A percentile compares a stretch with the other conserved stretches of the same genome.
phyloP scores from a whole-genome alignment of 306 rosid species.

The Prunus dulcis region DNA sequence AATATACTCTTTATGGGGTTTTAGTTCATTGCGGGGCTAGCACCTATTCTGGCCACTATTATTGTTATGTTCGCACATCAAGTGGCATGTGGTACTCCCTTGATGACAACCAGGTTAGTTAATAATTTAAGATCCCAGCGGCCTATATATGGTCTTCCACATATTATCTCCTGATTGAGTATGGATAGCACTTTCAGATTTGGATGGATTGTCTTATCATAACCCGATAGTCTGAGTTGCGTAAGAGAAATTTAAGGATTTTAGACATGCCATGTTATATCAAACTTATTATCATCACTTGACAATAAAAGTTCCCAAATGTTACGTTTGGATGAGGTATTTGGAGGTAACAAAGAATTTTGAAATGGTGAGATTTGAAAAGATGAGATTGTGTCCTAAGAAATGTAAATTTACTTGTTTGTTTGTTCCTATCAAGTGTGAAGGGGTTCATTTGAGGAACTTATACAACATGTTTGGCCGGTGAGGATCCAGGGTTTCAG shows the following conservation, averaged over 20 bases:
- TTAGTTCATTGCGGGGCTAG: constrained; percentile 82
- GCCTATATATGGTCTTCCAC: background rate
- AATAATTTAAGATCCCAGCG: background rate
- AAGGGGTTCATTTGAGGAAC: background rate
- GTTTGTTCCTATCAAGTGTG: background rate
- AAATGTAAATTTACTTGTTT: background rate
- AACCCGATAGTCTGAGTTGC: background rate
- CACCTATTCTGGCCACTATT: constrained; percentile 92
- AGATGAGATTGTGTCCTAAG: background rate
- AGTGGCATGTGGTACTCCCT: constrained; percentile 89
- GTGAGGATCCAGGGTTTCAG: background rate
- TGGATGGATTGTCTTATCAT: background rate
- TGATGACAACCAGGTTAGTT: constrained; percentile 78
- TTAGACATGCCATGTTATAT: background rate
- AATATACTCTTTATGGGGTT: constrained; percentile 94
- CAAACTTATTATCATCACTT: background rate
- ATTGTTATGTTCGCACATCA: constrained; percentile 91
- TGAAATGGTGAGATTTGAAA: background rate
- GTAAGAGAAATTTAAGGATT: background rate
- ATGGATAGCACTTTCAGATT: background rate
- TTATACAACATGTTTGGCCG: background rate
- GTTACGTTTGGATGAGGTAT: background rate
- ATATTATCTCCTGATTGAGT: background rate
- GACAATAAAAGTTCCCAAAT: background rate
- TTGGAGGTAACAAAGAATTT: background rate